Evolutionary conservation across 73 alveolate genomes (phyloP).

Genomic region (Urostyla sp.): DNA sequence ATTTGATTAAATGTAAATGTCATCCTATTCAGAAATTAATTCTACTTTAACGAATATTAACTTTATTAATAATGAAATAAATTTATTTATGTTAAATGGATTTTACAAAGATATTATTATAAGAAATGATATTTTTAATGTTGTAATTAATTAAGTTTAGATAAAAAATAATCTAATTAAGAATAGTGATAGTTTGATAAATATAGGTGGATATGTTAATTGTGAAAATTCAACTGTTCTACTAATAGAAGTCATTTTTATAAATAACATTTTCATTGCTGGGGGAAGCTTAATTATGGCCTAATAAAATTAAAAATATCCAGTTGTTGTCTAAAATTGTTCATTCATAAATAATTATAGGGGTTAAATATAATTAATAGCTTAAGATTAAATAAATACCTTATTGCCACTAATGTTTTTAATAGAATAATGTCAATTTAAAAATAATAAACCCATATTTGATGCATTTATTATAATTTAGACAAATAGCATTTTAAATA

Average conservation of each 20-base stretch:
- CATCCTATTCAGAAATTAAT: no score
- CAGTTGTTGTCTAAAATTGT: background rate
- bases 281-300: background rate
- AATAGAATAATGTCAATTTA: background rate
- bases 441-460: background rate
- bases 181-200: no score
- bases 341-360: background rate
- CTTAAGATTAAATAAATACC: background rate
- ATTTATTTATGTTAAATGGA: no score
- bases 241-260: background rate
- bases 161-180: no score
- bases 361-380: background rate
- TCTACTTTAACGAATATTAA: no score
- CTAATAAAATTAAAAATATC: background rate
- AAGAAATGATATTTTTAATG: no score
- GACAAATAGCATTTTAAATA: background rate
- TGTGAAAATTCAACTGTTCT: background rate
- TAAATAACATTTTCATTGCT: background rate
- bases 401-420: background rate
- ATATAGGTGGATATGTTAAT: background rate
- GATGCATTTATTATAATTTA: conserved; percentile 13
- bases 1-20: no score
- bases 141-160: no score
- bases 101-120: no score
- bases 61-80: no score